phyloP scores from a whole-genome alignment of 2,329 filamentous ascomycete species.

The Fusarium coicis region DNA sequence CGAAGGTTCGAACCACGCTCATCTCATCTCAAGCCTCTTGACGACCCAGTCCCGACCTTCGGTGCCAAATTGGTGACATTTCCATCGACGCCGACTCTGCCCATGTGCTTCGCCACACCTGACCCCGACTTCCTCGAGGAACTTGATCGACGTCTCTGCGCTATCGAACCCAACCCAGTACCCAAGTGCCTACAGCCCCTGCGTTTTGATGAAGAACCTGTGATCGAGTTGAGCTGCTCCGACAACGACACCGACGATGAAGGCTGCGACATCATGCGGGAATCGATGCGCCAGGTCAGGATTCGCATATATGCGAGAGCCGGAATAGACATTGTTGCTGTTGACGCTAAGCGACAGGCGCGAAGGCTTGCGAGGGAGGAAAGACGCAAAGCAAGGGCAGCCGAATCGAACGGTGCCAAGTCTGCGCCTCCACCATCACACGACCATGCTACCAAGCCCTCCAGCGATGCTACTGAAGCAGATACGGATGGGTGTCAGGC shows the following conservation, averaged over 20 bases:
- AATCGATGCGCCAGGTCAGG: accelerated
- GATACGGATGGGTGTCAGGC: accelerated
- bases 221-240: not conserved
- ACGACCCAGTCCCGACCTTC: not conserved
- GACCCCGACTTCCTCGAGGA: not conserved
- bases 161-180: not conserved
- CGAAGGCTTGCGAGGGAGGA: not conserved
- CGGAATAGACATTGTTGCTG: not conserved
- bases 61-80: not conserved
- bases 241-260: not conserved
- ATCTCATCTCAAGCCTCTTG: not conserved
- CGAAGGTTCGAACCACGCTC: too few relatives aligned
- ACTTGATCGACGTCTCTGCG: not conserved
- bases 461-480: not conserved
- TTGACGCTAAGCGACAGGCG: not conserved
- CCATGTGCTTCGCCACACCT: not conserved
- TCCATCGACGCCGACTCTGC: not conserved
- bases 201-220: not conserved
- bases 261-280: accelerated
- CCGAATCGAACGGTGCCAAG: not conserved
- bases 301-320: not conserved
- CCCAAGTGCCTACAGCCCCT: not conserved
- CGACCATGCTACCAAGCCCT: not conserved
- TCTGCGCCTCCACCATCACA: not conserved
- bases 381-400: not conserved